A percentile compares a stretch with the other conserved stretches of the same genome.
phyloP scores from a whole-genome alignment of 129 eudicot species.

The Flaveria robusta region DNA sequence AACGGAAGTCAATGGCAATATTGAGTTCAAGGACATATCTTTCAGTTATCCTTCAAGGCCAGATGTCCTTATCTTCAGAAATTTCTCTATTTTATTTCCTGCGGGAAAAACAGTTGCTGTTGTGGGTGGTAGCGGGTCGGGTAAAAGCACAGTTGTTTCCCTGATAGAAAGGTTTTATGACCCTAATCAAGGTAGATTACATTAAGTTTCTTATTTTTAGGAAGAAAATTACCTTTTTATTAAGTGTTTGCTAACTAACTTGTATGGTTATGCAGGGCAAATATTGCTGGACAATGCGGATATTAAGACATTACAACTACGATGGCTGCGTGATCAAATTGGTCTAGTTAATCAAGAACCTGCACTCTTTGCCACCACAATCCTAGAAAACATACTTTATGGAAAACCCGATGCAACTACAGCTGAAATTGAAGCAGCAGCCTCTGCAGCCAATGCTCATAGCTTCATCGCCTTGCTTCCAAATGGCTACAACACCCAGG shows the following conservation, averaged over 20 bases:
- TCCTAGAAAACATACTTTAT: conserved; percentile 88
- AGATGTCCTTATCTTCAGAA: conserved; percentile 83
- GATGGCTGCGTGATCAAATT: conserved; percentile 89
- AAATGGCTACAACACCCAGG: conserved; percentile 93
- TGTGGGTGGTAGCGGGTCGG: conserved; percentile 99
- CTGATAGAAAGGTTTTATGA: conserved; percentile 92
- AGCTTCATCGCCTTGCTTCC: conserved; percentile 91
- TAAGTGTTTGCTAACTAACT: background rate
- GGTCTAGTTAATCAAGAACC: conserved; percentile 99
- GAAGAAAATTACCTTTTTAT: background rate
- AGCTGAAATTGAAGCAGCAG: conserved; percentile 84
- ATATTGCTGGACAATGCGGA: conserved; percentile 83
- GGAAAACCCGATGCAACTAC: conserved; percentile 89
- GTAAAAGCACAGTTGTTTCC: conserved; percentile 96
- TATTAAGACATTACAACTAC: conserved; percentile 74
- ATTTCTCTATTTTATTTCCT: conserved; percentile 88
- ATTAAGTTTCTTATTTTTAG: background rate
- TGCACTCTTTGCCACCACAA: conserved; percentile 97
- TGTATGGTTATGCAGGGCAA: conserved; percentile 52
- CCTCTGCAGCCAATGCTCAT: conserved; percentile 94
- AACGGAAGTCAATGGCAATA: conserved; percentile 76
- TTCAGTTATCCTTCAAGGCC: conserved; percentile 98
- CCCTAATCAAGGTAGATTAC: conserved; percentile 78
- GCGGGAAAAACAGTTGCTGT: conserved; percentile 98
- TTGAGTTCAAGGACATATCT: conserved; percentile 80